Conservation (phyloP, 179 eudicot species). For the Silene coronaria region DNA sequence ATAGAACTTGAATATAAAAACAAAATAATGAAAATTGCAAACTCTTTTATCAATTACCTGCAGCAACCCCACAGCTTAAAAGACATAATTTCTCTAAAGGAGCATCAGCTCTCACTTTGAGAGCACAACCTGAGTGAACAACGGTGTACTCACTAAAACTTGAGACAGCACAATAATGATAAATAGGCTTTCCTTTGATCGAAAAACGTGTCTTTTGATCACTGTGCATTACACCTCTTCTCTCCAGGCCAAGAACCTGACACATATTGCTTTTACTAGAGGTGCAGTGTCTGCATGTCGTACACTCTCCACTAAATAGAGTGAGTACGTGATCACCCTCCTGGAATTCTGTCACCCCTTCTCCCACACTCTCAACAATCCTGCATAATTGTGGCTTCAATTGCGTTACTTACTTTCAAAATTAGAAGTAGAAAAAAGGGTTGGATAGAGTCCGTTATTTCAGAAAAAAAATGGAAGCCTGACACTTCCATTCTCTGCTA, state of each 20-base stretch:
- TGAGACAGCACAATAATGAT: constrained; percentile 93
- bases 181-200: constrained; percentile 65
- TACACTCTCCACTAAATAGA: constrained; percentile 85
- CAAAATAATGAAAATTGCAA: neutral
- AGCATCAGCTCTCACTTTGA: constrained; percentile 67
- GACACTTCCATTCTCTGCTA: neutral
- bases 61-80: constrained; percentile 93
- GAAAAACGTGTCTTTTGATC: constrained; percentile 86
- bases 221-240: constrained; percentile 89
- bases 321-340: constrained; percentile 93
- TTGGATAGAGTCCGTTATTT: neutral
- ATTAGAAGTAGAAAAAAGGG: neutral
- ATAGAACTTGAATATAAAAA: neutral
- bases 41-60: constrained; percentile 43
- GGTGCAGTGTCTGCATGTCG: constrained; percentile 70
- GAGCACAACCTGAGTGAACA: constrained; percentile 96
- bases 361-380: constrained; percentile 88
- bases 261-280: constrained; percentile 87
- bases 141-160: constrained; percentile 96
- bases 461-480: neutral
- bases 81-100: constrained; percentile 88
- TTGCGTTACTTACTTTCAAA: constrained; percentile 6
- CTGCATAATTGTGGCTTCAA: constrained; percentile 38
- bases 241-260: constrained; percentile 79
- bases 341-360: constrained; percentile 78